These are phyloP conservation scores for Alternaria alternata DNA, from an alignment of 2,329 filamentous ascomycete species.

Conservation along the genomic window DNA sequence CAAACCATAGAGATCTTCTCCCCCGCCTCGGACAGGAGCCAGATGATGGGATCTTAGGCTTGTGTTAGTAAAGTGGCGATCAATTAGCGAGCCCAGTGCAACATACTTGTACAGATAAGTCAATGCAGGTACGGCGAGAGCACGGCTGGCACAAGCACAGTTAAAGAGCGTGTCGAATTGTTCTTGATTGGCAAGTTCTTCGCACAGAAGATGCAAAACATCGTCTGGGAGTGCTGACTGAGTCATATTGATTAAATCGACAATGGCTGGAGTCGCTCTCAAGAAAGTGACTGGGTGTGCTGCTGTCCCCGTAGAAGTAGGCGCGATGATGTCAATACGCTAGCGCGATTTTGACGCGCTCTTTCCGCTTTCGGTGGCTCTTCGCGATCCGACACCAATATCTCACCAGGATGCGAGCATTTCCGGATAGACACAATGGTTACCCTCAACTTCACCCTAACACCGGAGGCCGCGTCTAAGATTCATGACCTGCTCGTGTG, in stretches of 20 bases:
- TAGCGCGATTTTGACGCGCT: constrained; percentile 33
- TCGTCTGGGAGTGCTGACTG: constrained; percentile 61
- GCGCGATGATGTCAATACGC: constrained; percentile 24
- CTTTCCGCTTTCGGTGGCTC: constrained; percentile 23
- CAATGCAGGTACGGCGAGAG: constrained; percentile 66
- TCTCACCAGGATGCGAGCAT: constrained; percentile 19
- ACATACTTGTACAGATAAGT: constrained; percentile 69
- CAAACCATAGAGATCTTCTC: constrained; percentile 45
- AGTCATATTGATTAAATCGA: constrained; percentile 29
- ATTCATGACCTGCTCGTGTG: constrained; percentile 78
- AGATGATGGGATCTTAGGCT: constrained; percentile 53
- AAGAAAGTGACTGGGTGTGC: constrained; percentile 5
- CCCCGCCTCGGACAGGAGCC: constrained; percentile 56
- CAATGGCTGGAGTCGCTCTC: background rate
- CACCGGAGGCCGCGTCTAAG: constrained; percentile 73
- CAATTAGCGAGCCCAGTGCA: constrained; percentile 1
- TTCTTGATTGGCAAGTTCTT: constrained; percentile 63
- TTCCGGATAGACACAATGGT: constrained; percentile 48
- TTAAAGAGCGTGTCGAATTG: constrained; percentile 70
- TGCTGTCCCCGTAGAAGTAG: constrained; percentile 2
- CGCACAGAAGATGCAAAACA: constrained; percentile 67
- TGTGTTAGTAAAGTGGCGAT: background rate
- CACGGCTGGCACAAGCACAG: constrained; percentile 64
- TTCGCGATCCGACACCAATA: background rate
- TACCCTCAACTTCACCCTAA: constrained; percentile 74